phyloP scores from a whole-genome alignment of 768 basidiomycete species.

The Mycena floridula region DNA sequence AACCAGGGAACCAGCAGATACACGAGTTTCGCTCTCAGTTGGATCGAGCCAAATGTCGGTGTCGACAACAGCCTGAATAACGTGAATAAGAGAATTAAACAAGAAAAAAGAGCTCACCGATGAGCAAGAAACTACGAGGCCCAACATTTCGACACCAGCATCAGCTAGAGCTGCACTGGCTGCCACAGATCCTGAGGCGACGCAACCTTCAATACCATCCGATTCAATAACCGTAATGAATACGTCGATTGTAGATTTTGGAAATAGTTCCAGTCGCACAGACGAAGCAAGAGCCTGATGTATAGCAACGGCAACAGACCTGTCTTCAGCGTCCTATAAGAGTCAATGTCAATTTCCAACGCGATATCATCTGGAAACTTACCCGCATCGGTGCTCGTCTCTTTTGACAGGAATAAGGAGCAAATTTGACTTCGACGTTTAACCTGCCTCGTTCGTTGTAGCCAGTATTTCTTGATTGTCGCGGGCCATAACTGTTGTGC shows the following conservation, averaged over 20 bases:
- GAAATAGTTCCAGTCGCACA: slow-evolving; percentile 82
- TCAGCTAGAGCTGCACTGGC: slow-evolving; percentile 88
- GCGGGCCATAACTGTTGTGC: slow-evolving; percentile 68
- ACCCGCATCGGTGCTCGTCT: slow-evolving; percentile 85
- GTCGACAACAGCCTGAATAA: slow-evolving; percentile 47
- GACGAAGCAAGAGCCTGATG: slow-evolving; percentile 82
- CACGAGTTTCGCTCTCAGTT: slow-evolving; percentile 54
- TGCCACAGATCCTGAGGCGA: slow-evolving; percentile 82
- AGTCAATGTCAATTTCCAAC: slow-evolving; percentile 11
- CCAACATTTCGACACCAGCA: slow-evolving; percentile 89
- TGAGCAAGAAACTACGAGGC: slow-evolving; percentile 79
- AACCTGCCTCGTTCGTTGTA: slow-evolving; percentile 87
- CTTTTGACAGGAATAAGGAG: slow-evolving; percentile 81
- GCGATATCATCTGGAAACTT: slow-evolving; percentile 25
- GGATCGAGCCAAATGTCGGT: slow-evolving; percentile 77
- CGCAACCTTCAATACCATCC: slow-evolving; percentile 85
- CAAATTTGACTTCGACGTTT: slow-evolving; percentile 95
- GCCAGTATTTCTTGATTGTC: slow-evolving; percentile 70
- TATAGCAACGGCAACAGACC: slow-evolving; percentile 75
- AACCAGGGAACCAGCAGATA: slow-evolving; percentile 61
- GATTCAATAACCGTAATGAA: slow-evolving; percentile 87
- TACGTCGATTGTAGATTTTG: slow-evolving; percentile 91
- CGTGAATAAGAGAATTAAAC: slow-evolving; percentile 4
- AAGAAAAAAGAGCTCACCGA: slow-evolving; percentile 38
- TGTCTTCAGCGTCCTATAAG: slow-evolving; percentile 87